A percentile compares a stretch with the other conserved stretches of the same genome.
Conservation (phyloP, 2,329 filamentous ascomycete species). For the Diaporthe ampelina region DNA sequence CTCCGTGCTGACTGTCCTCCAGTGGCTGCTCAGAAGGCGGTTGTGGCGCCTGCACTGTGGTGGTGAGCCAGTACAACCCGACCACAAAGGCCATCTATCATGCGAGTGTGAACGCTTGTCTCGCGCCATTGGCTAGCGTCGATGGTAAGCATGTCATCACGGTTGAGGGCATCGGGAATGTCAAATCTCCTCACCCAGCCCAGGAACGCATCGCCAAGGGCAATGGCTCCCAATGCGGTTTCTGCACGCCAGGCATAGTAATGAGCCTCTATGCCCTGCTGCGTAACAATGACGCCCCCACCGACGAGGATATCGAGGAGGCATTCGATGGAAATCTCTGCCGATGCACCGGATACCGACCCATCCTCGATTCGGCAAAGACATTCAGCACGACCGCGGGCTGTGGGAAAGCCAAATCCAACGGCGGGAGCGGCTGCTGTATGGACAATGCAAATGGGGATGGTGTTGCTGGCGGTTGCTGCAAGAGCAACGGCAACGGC, state of each 20-base stretch:
- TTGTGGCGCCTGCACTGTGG: slow-evolving; percentile 95
- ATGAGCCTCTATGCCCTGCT: slow-evolving; percentile 97
- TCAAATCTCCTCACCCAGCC: slow-evolving; percentile 86
- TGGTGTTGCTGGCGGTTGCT: slow-evolving; percentile 71
- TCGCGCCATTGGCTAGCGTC: slow-evolving; percentile 91
- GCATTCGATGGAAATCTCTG: slow-evolving; percentile 98
- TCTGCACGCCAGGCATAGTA: slow-evolving; percentile 97
- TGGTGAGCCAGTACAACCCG: slow-evolving; percentile 93
- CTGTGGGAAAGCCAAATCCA: slow-evolving; percentile 64
- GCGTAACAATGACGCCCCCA: slow-evolving; percentile 84
- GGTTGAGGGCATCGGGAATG: slow-evolving; percentile 93
- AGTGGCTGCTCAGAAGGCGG: slow-evolving; percentile 95
- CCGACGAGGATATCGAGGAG: slow-evolving; percentile 89
- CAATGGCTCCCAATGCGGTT: slow-evolving; percentile 93
- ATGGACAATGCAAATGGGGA: slow-evolving; percentile 74
- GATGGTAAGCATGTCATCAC: slow-evolving; percentile 99
- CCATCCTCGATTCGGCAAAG: slow-evolving; percentile 93
- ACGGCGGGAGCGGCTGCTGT: slow-evolving; percentile 74
- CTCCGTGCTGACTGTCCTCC: slow-evolving; percentile 29
- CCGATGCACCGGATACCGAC: slow-evolving; percentile 93
- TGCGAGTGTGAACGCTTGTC: slow-evolving; percentile 95
- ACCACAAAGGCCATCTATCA: slow-evolving; percentile 95
- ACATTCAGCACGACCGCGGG: slow-evolving; percentile 78
- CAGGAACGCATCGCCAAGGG: slow-evolving; percentile 93
- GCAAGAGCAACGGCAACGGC: slow-evolving; percentile 69